Base-by-base conservation (phyloP, 2,329 filamentous ascomycete genomes). In the Diaporthe vaccinii region DNA sequence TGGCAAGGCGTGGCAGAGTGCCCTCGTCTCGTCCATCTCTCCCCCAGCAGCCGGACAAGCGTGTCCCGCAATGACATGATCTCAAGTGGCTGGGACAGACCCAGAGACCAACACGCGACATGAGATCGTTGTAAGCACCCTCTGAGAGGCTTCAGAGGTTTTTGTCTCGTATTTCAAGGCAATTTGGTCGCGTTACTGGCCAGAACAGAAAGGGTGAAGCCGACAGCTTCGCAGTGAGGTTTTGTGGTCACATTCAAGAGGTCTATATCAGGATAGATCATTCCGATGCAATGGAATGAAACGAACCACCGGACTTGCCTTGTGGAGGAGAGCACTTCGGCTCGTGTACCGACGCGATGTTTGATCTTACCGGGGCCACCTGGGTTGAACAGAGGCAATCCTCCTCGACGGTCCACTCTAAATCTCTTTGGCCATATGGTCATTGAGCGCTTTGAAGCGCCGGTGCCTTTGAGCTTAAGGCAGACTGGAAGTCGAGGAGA, bases 231-330 rank as follows among this genome's bases (percentile, higher is more conserved):
- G 41, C 25, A 28, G 8, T 41, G n/a, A 20, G 10, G n/a, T 41
- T 69, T 39, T 2, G 34, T 28, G n/a, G 34, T 15, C 49, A 69
- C n/a, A n/a, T 55, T 20, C 49, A 55, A 69, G 65, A 68, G 22
- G 14, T 25, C 28, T 53, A 12, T 25, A 9, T n/a, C 41, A 39
- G 15, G 46, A 53, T 31, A 39, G 14, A 53, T 39, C 44, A 55
- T 53, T 14, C n/a, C 15, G 34, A 22, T 14, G 46, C 14, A 17
- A 12, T 41, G 31, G 10, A 53, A 53, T 34, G 46, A 51, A 49
- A 68, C 22, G 65, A 22, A 53, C 22, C 28, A 15, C 34, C 15
- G 22, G n/a, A 55, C 65, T 39, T 69, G 65, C 34, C 65, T 69
- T 41, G 31, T 4, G 12, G 25, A 25, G 10, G 15, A 55, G 49